Conservation (phyloP, 164 flowering plant species). For the Taxillus chinensis region DNA sequence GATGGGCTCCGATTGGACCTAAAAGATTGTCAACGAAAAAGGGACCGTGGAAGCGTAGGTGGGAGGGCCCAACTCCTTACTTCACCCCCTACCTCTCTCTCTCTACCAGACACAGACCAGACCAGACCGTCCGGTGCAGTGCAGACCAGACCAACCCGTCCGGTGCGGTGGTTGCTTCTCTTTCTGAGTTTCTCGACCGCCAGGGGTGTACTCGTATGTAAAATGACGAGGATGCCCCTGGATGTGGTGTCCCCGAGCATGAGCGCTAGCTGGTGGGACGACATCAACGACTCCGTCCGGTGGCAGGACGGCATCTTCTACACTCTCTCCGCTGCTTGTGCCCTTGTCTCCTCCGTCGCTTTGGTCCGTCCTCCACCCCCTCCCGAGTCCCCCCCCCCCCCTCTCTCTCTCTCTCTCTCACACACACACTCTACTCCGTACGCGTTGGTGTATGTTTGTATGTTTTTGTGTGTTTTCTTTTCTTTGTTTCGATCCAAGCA, state of each 20-base stretch:
- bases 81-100: too few relatives aligned
- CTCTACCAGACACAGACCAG: too few relatives aligned
- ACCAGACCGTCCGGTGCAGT: too few relatives aligned
- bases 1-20: too few relatives aligned
- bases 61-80: too few relatives aligned
- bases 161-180: too few relatives aligned
- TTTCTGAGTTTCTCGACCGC: too few relatives aligned
- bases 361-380: conserved; percentile 35
- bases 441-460: background rate
- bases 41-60: too few relatives aligned
- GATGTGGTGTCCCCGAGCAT: conserved; percentile 12
- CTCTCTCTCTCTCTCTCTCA: conserved; percentile 10
- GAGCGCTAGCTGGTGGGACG: conserved; percentile 63
- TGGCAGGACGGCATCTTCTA: conserved; percentile 93
- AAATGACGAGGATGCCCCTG: conserved; percentile 27
- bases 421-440: background rate
- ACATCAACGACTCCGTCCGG: conserved; percentile 61
- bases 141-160: too few relatives aligned
- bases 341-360: conserved; percentile 78
- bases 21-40: too few relatives aligned
- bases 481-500: too few relatives aligned
- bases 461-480: too few relatives aligned
- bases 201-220: background rate
- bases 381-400: conserved; percentile 5
- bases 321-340: conserved; percentile 72